phyloP scores from a whole-genome alignment of 495 filamentous ascomycete genomes.

The Aspergillus incahuasiensis region DNA sequence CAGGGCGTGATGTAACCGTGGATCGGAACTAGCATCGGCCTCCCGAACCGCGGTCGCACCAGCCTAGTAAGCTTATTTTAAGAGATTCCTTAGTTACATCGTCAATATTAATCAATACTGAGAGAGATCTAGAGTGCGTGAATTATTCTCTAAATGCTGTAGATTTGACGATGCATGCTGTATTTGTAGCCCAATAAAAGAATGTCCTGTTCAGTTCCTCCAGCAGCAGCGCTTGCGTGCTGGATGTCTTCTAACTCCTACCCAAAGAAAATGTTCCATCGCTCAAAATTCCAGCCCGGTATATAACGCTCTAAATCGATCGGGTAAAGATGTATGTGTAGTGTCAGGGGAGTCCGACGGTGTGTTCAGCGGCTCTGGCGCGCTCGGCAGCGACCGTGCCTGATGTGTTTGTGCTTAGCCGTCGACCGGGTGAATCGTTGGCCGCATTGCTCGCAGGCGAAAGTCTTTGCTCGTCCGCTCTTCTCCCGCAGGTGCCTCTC shows the following conservation, averaged over 20 bases:
- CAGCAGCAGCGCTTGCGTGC: background rate
- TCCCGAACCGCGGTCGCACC: no score
- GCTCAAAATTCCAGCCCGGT: background rate
- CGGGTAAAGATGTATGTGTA: background rate
- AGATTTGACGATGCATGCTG: no score
- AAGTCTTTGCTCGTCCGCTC: slow-evolving; percentile 11
- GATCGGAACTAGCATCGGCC: no score
- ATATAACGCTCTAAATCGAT: background rate
- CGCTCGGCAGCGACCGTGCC: slow-evolving; percentile 8
- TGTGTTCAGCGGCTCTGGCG: background rate
- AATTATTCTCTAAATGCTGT: no score
- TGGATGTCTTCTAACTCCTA: background rate
- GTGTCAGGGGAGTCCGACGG: background rate
- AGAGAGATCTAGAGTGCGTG: no score
- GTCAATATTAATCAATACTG: no score
- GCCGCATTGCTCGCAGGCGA: slow-evolving; percentile 9
- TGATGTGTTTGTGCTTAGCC: slow-evolving; percentile 11
- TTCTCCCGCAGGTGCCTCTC: slow-evolving; percentile 14
- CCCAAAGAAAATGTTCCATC: background rate
- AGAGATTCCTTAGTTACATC: background rate
- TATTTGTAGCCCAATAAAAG: no score
- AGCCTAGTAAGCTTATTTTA: no score
- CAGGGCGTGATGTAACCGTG: background rate
- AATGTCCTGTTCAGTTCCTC: background rate
- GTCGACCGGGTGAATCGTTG: slow-evolving; percentile 12